Percentiles rank a stretch among this genome's conserved stretches.
These are phyloP conservation scores for Hyaloperonospora arabidopsidis DNA, from an alignment of 352 stramenopile species.

Conservation along the genomic window DNA sequence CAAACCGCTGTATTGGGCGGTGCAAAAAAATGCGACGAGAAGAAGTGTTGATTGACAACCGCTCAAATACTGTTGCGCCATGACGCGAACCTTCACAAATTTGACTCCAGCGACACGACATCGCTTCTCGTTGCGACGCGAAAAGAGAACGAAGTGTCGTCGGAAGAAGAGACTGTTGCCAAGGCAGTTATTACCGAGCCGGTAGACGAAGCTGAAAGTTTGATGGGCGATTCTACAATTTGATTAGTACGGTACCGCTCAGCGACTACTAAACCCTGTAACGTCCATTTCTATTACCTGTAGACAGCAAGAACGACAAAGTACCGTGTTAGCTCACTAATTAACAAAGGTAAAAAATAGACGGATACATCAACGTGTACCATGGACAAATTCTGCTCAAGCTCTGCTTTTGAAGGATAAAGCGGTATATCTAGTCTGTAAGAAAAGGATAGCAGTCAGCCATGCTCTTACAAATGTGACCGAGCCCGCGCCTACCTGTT, in stretches of 20 bases:
- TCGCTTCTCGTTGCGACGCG: conserved; percentile 56
- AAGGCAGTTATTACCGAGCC: conserved; percentile 16
- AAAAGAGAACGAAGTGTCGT: conserved; percentile 55
- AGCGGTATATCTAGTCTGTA: conserved; percentile 66
- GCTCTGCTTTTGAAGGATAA: conserved; percentile 79
- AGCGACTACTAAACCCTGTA: conserved; percentile 71
- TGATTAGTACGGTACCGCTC: conserved; percentile 4
- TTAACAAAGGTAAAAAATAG: neutral
- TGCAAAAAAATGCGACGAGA: conserved; percentile 76
- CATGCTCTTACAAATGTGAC: too few relatives aligned
- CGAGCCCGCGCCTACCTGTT: conserved; percentile 41
- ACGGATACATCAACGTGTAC: conserved; percentile 31
- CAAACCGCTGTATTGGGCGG: conserved; percentile 72
- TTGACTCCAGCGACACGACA: conserved; percentile 44
- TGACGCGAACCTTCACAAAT: conserved; percentile 39
- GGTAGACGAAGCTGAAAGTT: conserved; percentile 15
- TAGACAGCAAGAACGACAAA: neutral
- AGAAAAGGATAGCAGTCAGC: conserved; percentile 4
- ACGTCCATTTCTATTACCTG: conserved; percentile 69
- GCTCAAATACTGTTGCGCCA: conserved; percentile 58
- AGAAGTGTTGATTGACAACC: conserved; percentile 66
- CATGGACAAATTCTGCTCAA: conserved; percentile 90
- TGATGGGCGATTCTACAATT: conserved; percentile 8
- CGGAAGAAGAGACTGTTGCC: conserved; percentile 24
- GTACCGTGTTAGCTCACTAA: conserved; percentile 2